These are phyloP conservation scores for Ustilago trichophora DNA, from an alignment of 1,284 basidiomycete genomes.

Conservation along the genomic window DNA sequence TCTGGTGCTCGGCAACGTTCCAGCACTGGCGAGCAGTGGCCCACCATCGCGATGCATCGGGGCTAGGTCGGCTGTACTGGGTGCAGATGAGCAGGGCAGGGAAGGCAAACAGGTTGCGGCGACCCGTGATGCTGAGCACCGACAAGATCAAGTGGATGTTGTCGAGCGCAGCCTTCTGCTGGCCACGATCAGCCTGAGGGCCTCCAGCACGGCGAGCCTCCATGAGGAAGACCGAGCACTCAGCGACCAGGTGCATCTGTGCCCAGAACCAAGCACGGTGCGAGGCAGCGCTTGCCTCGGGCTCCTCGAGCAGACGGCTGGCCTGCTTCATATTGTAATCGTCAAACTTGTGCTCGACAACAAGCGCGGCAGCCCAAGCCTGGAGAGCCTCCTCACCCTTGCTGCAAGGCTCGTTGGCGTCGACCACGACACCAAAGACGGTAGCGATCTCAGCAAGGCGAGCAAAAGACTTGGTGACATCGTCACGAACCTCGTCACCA, in stretches of 20 bases:
- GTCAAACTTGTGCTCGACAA: conserved; percentile 67
- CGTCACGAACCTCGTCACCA: conserved; percentile 48
- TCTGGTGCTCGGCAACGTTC: conserved; percentile 38
- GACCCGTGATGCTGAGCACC: conserved; percentile 41
- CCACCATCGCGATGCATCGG: conserved; percentile 44
- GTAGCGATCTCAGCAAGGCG: conserved; percentile 67
- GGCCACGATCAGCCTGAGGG: conserved; percentile 27
- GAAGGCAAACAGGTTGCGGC: conserved; percentile 45
- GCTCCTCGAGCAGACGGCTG: conserved; percentile 62
- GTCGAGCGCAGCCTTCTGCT: conserved; percentile 42
- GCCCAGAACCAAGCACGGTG: conserved; percentile 68
- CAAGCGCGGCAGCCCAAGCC: conserved; percentile 68
- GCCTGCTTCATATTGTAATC: conserved; percentile 67
- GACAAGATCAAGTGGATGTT: conserved; percentile 48
- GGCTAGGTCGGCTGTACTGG: conserved; percentile 39
- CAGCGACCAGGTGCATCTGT: conserved; percentile 69
- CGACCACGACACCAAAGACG: conserved; percentile 67
- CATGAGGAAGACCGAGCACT: conserved; percentile 69
- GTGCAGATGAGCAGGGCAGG: conserved; percentile 46
- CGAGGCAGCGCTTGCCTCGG: conserved; percentile 50
- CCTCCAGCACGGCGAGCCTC: conserved; percentile 58
- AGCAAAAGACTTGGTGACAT: conserved; percentile 66
- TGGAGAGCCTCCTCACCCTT: conserved; percentile 44
- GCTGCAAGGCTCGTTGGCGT: conserved; percentile 28
- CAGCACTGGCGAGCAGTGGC: conserved; percentile 46